These are phyloP conservation scores for Penicillium sp. DNA, from an alignment of 2,329 filamentous ascomycete species.

Conservation along the genomic window DNA sequence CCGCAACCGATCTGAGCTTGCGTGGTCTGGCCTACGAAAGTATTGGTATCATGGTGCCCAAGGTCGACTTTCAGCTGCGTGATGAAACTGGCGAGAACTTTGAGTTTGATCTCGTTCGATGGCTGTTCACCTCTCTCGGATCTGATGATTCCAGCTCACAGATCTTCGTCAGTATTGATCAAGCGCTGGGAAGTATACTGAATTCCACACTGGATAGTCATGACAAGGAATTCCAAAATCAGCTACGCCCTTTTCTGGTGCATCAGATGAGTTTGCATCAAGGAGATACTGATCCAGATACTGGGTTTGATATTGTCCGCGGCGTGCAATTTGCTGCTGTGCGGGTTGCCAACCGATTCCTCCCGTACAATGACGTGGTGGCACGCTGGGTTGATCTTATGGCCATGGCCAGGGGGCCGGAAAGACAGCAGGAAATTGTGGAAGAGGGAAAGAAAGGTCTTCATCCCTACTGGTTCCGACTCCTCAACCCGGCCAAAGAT, in stretches of 20 bases:
- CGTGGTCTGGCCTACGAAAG: conserved; percentile 86
- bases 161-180: conserved; percentile 84
- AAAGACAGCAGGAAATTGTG: conserved; percentile 76
- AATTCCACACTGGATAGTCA: conserved; percentile 56
- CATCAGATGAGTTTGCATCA: conserved; percentile 62
- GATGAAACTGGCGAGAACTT: conserved; percentile 41
- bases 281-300: conserved; percentile 41
- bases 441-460: conserved; percentile 90
- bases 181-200: conserved; percentile 78
- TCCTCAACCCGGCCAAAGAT: conserved; percentile 58
- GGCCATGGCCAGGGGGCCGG: conserved; percentile 63
- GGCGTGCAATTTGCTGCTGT: conserved; percentile 80
- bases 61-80: conserved; percentile 41
- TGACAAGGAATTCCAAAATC: conserved; percentile 43
- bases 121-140: conserved; percentile 81
- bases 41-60: conserved; percentile 72
- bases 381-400: conserved; percentile 88
- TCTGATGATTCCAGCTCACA: conserved; percentile 73
- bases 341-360: conserved; percentile 85
- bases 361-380: conserved; percentile 75
- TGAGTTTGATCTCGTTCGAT: conserved; percentile 61
- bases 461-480: conserved; percentile 72
- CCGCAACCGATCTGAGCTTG: conserved; percentile 64
- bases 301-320: conserved; percentile 55
- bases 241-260: conserved; percentile 62